Evolutionary conservation across 257 asterid genomes (phyloP), one percentile per base, ranked within the genome.

Genomic region (Parsonsia alboflavescens): DNA sequence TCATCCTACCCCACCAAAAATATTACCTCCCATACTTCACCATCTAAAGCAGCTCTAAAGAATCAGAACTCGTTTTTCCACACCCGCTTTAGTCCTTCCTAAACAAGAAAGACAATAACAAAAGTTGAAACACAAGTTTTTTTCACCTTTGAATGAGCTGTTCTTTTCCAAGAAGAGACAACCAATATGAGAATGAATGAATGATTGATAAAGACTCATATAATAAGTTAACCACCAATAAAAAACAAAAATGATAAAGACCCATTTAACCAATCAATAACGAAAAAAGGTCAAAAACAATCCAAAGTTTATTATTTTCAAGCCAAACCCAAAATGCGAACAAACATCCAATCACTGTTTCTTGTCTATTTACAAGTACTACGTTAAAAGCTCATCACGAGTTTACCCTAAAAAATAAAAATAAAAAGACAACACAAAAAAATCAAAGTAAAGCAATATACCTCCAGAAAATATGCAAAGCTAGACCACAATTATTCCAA

Each of bases 151-250:
- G 67, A 12, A 73, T 50, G 63, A 68, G 82, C 79, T 22, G 58
- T 73, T 79, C 78, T 73, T 78, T 72, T 80, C 75, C 85, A 70
- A 54, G 42, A 72, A 84, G 62, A 50, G 66, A 84, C 62, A 76
- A 50, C 48, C 80, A 76, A 46, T 68, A 58, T 21, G 73, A 78
- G 74, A 54, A 68, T 54, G 75, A 73, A 57, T 33, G 72, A 54
- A 68, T 54, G 75, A 73, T 62, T 33, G 84, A 86, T 30, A 62
- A 77, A 53, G 79, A 78, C 77, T 62, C 71, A 75, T 70, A 19
- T n/a, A 4, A 52, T 52, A 52, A 52, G 17, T 52, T 52, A 52
- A 17, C 58, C 58, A 21, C 58, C 58, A 52, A 52, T 6, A 52
- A 6, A 17, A 17, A 17, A 52, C 17, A 21, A 52, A 50, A 50